Percentiles rank a stretch among this genome's conserved stretches.
Conservation (phyloP, 192 early-diverging fungal genomes). For the Mycoemilia scoparia region DNA sequence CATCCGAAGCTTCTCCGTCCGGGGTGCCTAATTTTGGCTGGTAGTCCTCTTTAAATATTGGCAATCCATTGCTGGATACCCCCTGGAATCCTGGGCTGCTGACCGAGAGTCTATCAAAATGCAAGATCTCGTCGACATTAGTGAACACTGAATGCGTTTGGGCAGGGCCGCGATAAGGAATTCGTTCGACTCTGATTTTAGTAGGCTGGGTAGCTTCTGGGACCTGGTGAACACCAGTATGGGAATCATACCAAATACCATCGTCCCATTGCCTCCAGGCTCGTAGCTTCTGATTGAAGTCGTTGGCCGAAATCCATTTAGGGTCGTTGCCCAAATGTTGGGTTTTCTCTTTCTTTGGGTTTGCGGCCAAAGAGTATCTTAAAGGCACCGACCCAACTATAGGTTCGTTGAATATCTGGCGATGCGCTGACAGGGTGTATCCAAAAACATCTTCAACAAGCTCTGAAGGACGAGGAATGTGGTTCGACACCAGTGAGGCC, state of each 20-base stretch:
- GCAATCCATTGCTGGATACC: conserved; percentile 12
- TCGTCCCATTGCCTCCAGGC: conserved; percentile 30
- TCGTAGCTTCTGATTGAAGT: conserved; percentile 18
- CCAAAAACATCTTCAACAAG: conserved; percentile 15
- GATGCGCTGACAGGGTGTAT: conserved; percentile 1
- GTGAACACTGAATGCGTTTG: too few species aligned
- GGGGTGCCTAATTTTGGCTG: neutral
- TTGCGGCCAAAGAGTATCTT: too few species aligned
- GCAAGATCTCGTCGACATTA: neutral
- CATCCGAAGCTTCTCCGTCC: too few species aligned
- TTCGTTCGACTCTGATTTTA: conserved; percentile 3
- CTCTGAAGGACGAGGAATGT: conserved; percentile 9
- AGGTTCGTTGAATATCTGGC: too few species aligned
- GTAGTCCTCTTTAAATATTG: neutral
- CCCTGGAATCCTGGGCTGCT: conserved; percentile 4
- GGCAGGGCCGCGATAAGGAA: too few species aligned
- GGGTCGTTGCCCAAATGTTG: neutral
- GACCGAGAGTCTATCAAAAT: neutral
- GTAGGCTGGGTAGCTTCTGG: conserved; percentile 22
- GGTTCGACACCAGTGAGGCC: neutral
- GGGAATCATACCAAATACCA: conserved; percentile 24
- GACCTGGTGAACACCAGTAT: conserved; percentile 24
- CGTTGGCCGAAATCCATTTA: conserved; percentile 1
- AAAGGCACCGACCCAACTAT: too few species aligned
- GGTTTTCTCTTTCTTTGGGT: too few species aligned